These are phyloP conservation scores for Trifolium pratense DNA, from an alignment of 306 rosid genomes.

Conservation along the genomic window DNA sequence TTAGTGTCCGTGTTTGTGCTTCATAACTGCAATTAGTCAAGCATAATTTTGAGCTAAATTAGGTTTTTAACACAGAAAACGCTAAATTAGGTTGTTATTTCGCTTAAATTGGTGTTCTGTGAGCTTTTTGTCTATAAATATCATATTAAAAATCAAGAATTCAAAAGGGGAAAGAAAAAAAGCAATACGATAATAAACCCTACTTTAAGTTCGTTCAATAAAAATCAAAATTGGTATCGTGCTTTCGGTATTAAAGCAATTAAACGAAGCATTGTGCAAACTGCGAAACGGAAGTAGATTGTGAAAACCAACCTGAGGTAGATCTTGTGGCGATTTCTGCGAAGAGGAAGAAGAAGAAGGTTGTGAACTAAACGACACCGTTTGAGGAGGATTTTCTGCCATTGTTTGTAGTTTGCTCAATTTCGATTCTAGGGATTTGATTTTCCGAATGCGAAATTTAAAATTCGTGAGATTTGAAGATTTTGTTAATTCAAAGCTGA, in stretches of 20 bases:
- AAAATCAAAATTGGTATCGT: slow-evolving; percentile 7
- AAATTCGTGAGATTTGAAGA: slow-evolving; percentile 12
- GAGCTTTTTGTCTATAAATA: not conserved
- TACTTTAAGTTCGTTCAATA: slow-evolving; percentile 27
- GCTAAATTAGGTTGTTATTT: not conserved
- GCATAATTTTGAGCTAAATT: slow-evolving; percentile 4
- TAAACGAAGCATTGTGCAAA: not conserved
- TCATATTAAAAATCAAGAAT: not conserved
- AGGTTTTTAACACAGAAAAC: not conserved
- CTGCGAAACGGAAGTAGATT: slow-evolving; percentile 4
- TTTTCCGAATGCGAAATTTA: not conserved
- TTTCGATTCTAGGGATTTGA: not conserved
- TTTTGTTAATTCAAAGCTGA: not conserved
- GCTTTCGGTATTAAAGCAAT: not conserved
- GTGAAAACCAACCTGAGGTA: slow-evolving; percentile 67
- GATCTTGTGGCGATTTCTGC: slow-evolving; percentile 46
- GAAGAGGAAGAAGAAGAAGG: slow-evolving; percentile 35
- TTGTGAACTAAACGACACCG: slow-evolving; percentile 48
- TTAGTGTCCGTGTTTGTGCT: too few relatives aligned
- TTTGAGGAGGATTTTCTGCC: slow-evolving; percentile 58
- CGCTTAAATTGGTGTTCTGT: not conserved
- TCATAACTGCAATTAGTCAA: not conserved
- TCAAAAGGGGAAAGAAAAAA: not conserved
- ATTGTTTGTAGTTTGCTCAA: slow-evolving; percentile 35
- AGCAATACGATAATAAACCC: slow-evolving; percentile 5